phyloP scores from a whole-genome alignment of 305 asterid species.

The Fraxinus albicans region DNA sequence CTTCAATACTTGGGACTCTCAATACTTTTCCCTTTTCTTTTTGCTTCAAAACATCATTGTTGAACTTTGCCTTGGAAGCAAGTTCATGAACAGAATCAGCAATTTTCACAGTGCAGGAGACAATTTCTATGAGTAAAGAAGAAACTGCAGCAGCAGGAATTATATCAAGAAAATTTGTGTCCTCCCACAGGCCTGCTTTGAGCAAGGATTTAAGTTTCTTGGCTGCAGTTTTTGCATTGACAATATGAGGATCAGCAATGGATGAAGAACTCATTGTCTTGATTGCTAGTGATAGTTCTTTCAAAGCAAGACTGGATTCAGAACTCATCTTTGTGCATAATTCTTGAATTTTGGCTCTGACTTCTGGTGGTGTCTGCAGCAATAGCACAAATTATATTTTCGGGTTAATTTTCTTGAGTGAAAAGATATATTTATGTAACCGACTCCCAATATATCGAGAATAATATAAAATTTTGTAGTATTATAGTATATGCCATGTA shows the following conservation, averaged over 20 bases:
- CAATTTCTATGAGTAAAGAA: slow-evolving; percentile 25
- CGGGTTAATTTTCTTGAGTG: neutral
- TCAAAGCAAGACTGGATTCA: slow-evolving; percentile 38
- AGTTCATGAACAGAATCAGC: slow-evolving; percentile 30
- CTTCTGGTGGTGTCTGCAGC: slow-evolving; percentile 29
- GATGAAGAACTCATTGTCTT: slow-evolving; percentile 36
- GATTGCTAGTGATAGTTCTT: slow-evolving; percentile 31
- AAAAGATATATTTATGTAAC: neutral
- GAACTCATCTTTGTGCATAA: slow-evolving; percentile 37
- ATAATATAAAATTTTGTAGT: neutral
- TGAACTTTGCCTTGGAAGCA: slow-evolving; percentile 28
- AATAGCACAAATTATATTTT: neutral
- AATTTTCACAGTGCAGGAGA: slow-evolving; percentile 24
- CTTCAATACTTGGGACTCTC: slow-evolving; percentile 17
- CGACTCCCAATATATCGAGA: neutral
- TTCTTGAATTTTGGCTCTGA: slow-evolving; percentile 33
- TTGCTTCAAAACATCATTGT: neutral
- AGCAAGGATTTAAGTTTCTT: slow-evolving; percentile 33
- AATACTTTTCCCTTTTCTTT: neutral
- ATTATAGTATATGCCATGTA: neutral
- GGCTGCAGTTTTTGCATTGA: slow-evolving; percentile 35
- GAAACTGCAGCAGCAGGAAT: slow-evolving; percentile 33
- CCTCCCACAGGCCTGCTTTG: slow-evolving; percentile 31
- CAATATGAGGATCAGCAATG: slow-evolving; percentile 25
- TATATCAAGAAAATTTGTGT: slow-evolving; percentile 19